Conservation (phyloP, 2,329 filamentous ascomycete genomes). For the Claviceps cyperi region DNA sequence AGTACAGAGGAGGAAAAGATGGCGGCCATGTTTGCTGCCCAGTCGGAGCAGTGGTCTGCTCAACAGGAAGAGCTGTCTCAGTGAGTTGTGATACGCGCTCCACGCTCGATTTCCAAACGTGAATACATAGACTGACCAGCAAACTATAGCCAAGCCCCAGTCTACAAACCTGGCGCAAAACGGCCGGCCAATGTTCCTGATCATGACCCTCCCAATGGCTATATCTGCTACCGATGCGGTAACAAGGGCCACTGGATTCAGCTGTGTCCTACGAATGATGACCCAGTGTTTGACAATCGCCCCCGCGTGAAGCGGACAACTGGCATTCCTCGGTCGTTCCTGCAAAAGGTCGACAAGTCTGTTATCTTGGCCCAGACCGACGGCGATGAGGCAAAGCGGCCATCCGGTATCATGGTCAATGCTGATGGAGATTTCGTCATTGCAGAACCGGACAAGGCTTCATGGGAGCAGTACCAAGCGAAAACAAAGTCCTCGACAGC, state of each 20-base stretch:
- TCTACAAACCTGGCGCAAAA: slow-evolving; percentile 48
- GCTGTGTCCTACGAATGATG: slow-evolving; percentile 93
- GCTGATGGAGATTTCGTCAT: slow-evolving; percentile 95
- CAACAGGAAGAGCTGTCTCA: slow-evolving; percentile 89
- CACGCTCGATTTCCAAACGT: neutral
- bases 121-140: slow-evolving; percentile 17
- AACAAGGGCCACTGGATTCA: slow-evolving; percentile 99
- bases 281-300: slow-evolving; percentile 87
- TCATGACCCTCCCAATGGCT: slow-evolving; percentile 82
- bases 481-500: slow-evolving; percentile 80
- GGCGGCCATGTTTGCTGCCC: slow-evolving; percentile 78
- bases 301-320: slow-evolving; percentile 92
- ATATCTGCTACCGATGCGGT: slow-evolving; percentile 91
- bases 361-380: slow-evolving; percentile 59
- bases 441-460: slow-evolving; percentile 84
- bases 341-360: slow-evolving; percentile 91
- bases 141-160: slow-evolving; percentile 40
- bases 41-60: slow-evolving; percentile 82
- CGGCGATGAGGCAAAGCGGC: slow-evolving; percentile 69
- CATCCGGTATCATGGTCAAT: slow-evolving; percentile 91
- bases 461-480: slow-evolving; percentile 95
- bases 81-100: slow-evolving; percentile 27
- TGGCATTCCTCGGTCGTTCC: slow-evolving; percentile 86
- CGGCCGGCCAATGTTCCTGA: slow-evolving; percentile 67
- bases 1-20: slow-evolving; percentile 92